Percentiles rank a stretch among this genome's conserved stretches.
Conservation (phyloP, 257 asterid genomes). For the Ocimum tenuiflorum region DNA sequence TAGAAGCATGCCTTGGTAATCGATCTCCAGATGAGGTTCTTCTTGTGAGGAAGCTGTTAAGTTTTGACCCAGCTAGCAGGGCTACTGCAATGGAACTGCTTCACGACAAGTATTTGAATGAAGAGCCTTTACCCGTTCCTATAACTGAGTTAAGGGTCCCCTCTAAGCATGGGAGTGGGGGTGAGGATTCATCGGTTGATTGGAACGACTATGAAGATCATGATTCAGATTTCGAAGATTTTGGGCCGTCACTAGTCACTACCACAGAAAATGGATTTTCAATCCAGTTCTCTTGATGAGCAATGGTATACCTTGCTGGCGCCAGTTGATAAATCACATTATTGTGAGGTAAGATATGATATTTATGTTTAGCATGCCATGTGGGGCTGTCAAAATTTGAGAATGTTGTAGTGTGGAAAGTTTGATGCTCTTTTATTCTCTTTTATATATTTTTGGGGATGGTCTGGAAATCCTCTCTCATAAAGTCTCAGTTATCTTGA, state of each 20-base stretch:
- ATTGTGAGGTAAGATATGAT: no score
- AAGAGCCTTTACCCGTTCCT: conserved; percentile 68
- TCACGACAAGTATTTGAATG: conserved; percentile 67
- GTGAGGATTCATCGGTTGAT: conserved; percentile 48
- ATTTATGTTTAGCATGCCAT: no score
- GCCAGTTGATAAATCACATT: no score
- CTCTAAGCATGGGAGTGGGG: conserved; percentile 35
- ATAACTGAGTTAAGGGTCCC: conserved; percentile 70
- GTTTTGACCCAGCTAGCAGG: conserved; percentile 65
- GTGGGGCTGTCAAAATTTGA: no score
- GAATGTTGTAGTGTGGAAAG: no score
- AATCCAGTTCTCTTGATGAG: conserved; percentile 46
- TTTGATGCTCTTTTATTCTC: no score
- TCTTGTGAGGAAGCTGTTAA: conserved; percentile 51
- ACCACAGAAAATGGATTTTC: conserved; percentile 56
- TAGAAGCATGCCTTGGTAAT: conserved; percentile 53
- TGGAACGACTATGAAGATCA: conserved; percentile 44
- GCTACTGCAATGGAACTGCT: conserved; percentile 79
- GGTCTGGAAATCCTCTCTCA: no score
- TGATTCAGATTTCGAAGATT: conserved; percentile 69
- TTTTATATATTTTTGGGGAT: no score
- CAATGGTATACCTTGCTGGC: neutral
- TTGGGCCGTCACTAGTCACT: conserved; percentile 44
- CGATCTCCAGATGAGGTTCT: conserved; percentile 59
- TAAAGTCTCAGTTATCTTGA: no score